A percentile compares a stretch with the other conserved stretches of the same genome.
Conservation (phyloP, 768 basidiomycete genomes). For the Trichaptum fuscoviolaceum region DNA sequence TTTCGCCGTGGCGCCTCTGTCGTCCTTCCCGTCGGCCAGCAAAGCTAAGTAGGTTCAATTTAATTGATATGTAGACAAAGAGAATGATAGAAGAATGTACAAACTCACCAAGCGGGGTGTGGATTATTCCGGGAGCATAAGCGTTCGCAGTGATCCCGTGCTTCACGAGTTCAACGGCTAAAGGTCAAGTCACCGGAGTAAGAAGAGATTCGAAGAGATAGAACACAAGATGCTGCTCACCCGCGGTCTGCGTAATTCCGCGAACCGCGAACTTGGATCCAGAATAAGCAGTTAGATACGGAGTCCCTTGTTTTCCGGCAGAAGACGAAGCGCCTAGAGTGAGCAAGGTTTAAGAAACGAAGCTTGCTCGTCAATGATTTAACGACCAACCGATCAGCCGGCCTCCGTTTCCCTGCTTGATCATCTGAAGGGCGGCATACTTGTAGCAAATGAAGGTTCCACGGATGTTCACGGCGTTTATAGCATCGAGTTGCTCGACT, state of each 20-base stretch:
- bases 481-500: conserved; percentile 27
- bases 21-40: not conserved
- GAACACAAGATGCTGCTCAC: conserved; percentile 2
- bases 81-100: too few species aligned
- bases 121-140: conserved; percentile 33
- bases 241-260: conserved; percentile 11
- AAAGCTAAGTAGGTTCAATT: not conserved
- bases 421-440: conserved; percentile 19
- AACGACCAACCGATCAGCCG: conserved; percentile 11
- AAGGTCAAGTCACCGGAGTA: not conserved
- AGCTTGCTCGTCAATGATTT: not conserved
- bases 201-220: not conserved
- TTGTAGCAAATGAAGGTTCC: conserved; percentile 29
- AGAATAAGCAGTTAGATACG: conserved; percentile 8
- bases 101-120: conserved; percentile 27
- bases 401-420: conserved; percentile 16
- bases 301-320: conserved; percentile 20
- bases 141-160: conserved; percentile 30
- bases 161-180: conserved; percentile 9
- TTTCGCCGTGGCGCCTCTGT: not conserved
- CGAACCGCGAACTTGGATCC: conserved; percentile 11
- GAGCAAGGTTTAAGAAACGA: not conserved
- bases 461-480: conserved; percentile 33
- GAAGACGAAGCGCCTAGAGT: conserved; percentile 9
- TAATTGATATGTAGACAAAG: too few species aligned